phyloP scores from a whole-genome alignment of 73 alveolate genomes.

The Tetrahymena borealis region DNA sequence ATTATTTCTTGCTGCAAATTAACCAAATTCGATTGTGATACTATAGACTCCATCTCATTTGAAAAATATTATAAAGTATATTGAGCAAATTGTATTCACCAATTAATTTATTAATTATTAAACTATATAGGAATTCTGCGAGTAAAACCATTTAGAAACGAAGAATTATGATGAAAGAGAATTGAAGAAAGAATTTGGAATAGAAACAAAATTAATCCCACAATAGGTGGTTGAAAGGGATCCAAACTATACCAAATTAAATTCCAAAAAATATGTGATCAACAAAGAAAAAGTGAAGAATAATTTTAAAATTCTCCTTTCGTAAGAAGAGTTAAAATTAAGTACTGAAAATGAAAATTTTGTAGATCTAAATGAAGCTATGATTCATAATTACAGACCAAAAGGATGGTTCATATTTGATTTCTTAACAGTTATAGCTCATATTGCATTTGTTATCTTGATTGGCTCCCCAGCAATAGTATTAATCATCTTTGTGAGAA shows the following conservation, averaged over 20 bases:
- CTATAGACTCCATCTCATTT: conserved; percentile 12
- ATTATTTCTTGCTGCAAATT: conserved; percentile 1
- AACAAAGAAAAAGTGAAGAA: background rate
- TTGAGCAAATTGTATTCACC: background rate
- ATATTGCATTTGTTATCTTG: background rate
- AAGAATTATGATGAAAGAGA: conserved; percentile 1
- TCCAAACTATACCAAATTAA: background rate
- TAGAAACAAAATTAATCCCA: conserved; percentile 21
- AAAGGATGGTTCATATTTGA: conserved; percentile 33
- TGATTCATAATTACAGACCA: background rate
- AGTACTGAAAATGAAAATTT: background rate
- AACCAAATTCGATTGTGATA: conserved; percentile 26
- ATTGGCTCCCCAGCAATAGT: conserved; percentile 8
- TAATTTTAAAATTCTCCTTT: background rate
- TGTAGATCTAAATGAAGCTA: conserved; percentile 15
- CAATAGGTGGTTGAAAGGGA: conserved; percentile 33
- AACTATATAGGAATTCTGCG: conserved; percentile 15
- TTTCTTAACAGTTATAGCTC: conserved; percentile 28
- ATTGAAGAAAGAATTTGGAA: conserved; percentile 4
- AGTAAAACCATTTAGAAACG: conserved; percentile 4
- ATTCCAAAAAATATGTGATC: background rate
- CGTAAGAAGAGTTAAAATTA: background rate
- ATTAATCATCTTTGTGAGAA: conserved; percentile 11
- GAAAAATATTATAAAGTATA: conserved; percentile 1
- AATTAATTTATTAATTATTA: too few relatives aligned